These are phyloP conservation scores for Celoporthe dispersa DNA, from an alignment of 2,329 filamentous ascomycete genomes.

Conservation along the genomic window DNA sequence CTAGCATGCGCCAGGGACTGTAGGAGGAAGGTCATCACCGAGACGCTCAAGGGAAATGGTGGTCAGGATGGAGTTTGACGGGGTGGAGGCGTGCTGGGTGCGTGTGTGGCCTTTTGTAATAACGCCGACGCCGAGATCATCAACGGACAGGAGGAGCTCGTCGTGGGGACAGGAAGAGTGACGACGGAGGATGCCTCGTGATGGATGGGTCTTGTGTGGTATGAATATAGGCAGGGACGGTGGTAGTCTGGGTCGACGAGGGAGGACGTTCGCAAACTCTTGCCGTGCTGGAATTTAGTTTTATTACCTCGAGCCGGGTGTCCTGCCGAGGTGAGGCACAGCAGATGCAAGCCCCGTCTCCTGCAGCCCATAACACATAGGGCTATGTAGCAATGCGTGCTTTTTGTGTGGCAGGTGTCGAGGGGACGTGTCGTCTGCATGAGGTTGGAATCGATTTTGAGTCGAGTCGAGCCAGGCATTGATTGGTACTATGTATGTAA, in stretches of 20 bases:
- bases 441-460: neutral
- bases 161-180: neutral
- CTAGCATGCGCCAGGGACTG: neutral
- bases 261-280: slow-evolving; percentile 6
- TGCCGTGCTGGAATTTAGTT: slow-evolving; percentile 2
- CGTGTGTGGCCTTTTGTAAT: neutral
- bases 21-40: neutral
- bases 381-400: neutral
- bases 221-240: neutral
- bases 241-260: neutral
- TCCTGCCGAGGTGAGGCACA: neutral
- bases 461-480: neutral
- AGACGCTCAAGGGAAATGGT: neutral
- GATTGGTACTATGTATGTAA: neutral
- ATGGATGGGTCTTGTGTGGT: neutral
- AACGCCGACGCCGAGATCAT: neutral
- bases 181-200: neutral
- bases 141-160: neutral
- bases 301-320: neutral
- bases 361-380: neutral
- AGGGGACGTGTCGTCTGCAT: slow-evolving; percentile 1
- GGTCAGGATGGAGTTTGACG: neutral
- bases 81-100: neutral
- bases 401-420: neutral
- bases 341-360: neutral